Evolutionary conservation across 306 rosid species (phyloP).

Genomic region (Cucurbita moschata): DNA sequence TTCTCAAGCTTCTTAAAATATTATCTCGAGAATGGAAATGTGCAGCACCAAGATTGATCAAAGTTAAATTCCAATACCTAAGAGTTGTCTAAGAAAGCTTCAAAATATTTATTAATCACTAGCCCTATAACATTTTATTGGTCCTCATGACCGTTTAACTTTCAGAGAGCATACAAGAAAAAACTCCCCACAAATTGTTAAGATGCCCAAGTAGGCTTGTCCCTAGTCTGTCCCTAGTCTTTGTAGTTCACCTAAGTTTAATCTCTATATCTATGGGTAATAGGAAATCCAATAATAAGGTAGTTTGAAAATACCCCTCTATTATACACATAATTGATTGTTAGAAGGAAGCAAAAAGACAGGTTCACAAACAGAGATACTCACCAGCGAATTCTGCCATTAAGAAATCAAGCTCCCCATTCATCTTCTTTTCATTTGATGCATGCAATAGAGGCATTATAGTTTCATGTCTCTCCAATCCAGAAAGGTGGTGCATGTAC

Average conservation of each 20-base stretch:
- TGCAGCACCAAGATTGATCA: neutral
- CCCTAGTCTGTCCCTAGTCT: neutral
- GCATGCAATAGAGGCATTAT: constrained; percentile 86
- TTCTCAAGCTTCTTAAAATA: neutral
- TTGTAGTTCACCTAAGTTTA: neutral
- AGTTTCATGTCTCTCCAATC: constrained; percentile 92
- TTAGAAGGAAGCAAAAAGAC: neutral
- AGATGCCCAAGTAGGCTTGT: neutral
- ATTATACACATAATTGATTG: neutral
- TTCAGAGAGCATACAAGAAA: neutral
- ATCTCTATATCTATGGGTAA: neutral
- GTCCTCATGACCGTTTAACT: neutral
- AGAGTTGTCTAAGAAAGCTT: neutral
- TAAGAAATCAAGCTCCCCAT: constrained; percentile 83
- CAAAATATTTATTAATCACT: neutral
- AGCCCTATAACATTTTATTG: neutral
- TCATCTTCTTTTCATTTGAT: constrained; percentile 69
- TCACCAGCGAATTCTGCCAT: constrained; percentile 99
- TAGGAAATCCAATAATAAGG: neutral
- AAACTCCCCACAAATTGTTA: neutral
- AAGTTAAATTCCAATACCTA: neutral
- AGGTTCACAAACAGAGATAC: constrained; percentile 4
- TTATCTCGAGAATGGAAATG: neutral
- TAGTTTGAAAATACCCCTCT: neutral
- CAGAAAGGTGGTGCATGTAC: constrained; percentile 75